Base-by-base conservation (phyloP, 169 alveolate genomes). In the Eimeria falciformis region DNA sequence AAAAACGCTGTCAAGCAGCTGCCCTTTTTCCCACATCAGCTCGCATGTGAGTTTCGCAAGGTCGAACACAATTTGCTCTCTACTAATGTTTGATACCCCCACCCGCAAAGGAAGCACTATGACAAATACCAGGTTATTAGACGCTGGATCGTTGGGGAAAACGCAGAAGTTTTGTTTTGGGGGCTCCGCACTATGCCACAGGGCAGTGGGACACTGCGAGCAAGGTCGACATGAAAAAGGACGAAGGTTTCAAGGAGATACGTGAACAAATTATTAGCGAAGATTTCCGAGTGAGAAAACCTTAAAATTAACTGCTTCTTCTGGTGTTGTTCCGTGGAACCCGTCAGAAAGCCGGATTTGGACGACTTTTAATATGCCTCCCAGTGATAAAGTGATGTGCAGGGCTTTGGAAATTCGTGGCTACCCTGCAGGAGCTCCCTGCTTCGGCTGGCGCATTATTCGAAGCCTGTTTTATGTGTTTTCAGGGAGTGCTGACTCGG, bases 191-290 rank as follows among this genome's bases (percentile, higher is more conserved):
- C 37, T 0, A 7, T 27, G 69, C 62, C 40, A 17, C 88, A 79
- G 90, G 94, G 94, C 94, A 90, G 43, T 90, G 94, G 94, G 71
- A 46, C 66, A 79, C 73, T 18, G 86, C 87, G 33, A 58, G 91
- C 85, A 78, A 66, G 66, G 46, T 78, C 47, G 83, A 75, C 62
- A 81, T 90, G 58, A 69, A 85, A 29, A 78, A 78, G 14, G 85
- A 90, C 37, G 78, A 23, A 21, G 29, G 21, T 46, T 90, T 33
- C 53, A 62, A 9, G 33, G 77, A 58, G 56, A 47, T 90, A 21
- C 90, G 91, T 37, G 78, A 71, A 12, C 94, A 66, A 2, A 45
- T 90, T 29, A 79, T 90, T 25, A 33, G 68, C 68, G 94, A 90
- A 47, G 94, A 90, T 73, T 78, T 33, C 58, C 9, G 94, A 62